These are phyloP conservation scores for Suaeda aralocaspica DNA, from an alignment of 148 eudicot genomes.

Conservation along the genomic window DNA sequence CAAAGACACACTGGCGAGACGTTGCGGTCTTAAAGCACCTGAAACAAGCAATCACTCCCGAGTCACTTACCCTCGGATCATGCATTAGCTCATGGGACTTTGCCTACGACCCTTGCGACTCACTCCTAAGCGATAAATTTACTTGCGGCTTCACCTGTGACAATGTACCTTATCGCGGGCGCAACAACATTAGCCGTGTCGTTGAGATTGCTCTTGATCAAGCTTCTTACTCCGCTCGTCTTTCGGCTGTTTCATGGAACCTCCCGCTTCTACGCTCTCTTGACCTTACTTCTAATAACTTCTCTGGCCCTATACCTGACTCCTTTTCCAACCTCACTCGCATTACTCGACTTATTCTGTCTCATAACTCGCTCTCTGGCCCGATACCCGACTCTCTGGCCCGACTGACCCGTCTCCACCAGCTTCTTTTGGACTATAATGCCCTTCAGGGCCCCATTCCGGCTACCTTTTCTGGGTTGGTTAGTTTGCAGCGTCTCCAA, in stretches of 20 bases:
- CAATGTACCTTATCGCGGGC: constrained; percentile 1
- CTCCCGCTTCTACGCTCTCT: constrained; percentile 25
- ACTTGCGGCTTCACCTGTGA: constrained; percentile 80
- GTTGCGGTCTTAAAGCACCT: constrained; percentile 45
- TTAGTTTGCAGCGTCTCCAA: constrained; percentile 49
- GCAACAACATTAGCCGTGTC: constrained; percentile 13
- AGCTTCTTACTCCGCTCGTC: constrained; percentile 22
- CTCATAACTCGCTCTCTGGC: constrained; percentile 58
- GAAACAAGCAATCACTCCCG: constrained; percentile 30
- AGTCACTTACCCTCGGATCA: constrained; percentile 52
- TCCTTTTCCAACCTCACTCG: constrained; percentile 52
- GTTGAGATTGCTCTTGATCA: constrained; percentile 33
- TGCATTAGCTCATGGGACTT: constrained; percentile 82
- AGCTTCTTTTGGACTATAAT: constrained; percentile 56
- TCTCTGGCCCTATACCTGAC: constrained; percentile 59
- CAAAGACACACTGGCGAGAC: constrained; percentile 57
- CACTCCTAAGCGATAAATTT: constrained; percentile 47
- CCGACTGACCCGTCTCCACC: constrained; percentile 41
- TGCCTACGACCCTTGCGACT: constrained; percentile 71
- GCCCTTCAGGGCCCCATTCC: constrained; percentile 49
- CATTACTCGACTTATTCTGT: constrained; percentile 40
- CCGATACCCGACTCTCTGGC: constrained; percentile 52
- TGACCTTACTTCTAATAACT: constrained; percentile 39
- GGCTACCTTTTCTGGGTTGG: constrained; percentile 30
- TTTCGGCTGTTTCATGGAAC: constrained; percentile 20